Conservation (phyloP, 2,329 filamentous ascomycete genomes). For the Trichoderma harzianum region DNA sequence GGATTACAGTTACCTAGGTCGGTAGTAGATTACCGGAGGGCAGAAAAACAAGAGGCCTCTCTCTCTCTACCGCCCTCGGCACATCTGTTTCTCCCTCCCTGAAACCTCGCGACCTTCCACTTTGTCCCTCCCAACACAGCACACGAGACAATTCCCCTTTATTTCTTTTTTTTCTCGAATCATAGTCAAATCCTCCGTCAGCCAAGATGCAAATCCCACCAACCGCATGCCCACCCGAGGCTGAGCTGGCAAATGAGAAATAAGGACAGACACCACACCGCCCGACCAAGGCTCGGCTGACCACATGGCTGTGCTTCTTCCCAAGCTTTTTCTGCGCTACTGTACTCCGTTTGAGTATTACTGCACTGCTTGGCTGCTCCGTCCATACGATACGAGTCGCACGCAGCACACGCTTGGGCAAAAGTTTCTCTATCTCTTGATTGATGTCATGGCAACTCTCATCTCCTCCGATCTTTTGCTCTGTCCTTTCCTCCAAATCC, state of each 20-base stretch:
- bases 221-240: background rate
- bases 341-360: background rate
- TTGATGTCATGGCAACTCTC: background rate
- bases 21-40: background rate
- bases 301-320: conserved; percentile 7
- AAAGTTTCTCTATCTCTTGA: background rate
- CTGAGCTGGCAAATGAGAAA: background rate
- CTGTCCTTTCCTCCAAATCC: background rate
- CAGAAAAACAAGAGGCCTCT: background rate
- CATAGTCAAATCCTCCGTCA: background rate
- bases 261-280: background rate
- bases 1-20: background rate
- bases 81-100: conserved; percentile 10
- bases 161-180: background rate
- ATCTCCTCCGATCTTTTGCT: background rate
- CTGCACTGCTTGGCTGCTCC: background rate
- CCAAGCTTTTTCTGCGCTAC: background rate
- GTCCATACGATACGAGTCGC: background rate
- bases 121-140: background rate
- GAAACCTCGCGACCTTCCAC: background rate
- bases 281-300: background rate
- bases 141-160: background rate
- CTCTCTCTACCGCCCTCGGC: background rate
- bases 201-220: background rate
- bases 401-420: background rate